phyloP scores from a whole-genome alignment of 805 yeast genomes.

The Candida boleticola region DNA sequence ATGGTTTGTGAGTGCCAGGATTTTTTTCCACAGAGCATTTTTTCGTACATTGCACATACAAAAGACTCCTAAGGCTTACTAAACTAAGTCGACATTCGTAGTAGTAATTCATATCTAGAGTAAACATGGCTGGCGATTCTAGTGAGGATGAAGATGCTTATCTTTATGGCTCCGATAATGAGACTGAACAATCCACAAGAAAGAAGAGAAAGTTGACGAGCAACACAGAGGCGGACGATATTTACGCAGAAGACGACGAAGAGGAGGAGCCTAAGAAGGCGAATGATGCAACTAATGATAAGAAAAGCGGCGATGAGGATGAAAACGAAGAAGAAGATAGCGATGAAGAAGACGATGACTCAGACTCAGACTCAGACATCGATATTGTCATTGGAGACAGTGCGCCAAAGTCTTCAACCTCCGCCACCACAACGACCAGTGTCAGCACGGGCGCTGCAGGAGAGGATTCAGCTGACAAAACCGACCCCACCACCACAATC shows the following conservation, averaged over 20 bases:
- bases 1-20: no score
- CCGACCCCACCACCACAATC: conserved; percentile 30
- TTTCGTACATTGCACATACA: no score
- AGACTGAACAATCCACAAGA: conserved; percentile 18
- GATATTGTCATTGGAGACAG: conserved; percentile 71
- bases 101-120: no score
- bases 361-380: conserved; percentile 63
- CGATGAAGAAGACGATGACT: conserved; percentile 44
- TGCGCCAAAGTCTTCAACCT: conserved; percentile 19
- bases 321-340: conserved; percentile 41
- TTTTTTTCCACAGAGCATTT: no score
- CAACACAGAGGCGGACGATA: conserved; percentile 17
- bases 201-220: conserved; percentile 24
- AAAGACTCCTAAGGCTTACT: no score
- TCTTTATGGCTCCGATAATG: conserved; percentile 57
- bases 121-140: conserved; percentile 1
- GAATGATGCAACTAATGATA: conserved; percentile 21
- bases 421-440: conserved; percentile 22
- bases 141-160: conserved; percentile 62
- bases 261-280: conserved; percentile 20
- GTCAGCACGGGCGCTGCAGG: conserved; percentile 11
- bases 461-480: conserved; percentile 16
- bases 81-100: no score
- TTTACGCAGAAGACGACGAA: conserved; percentile 14
- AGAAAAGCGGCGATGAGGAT: conserved; percentile 10